phyloP scores from a whole-genome alignment of 805 yeast species.

The Tetrapisispora pingtungensis region DNA sequence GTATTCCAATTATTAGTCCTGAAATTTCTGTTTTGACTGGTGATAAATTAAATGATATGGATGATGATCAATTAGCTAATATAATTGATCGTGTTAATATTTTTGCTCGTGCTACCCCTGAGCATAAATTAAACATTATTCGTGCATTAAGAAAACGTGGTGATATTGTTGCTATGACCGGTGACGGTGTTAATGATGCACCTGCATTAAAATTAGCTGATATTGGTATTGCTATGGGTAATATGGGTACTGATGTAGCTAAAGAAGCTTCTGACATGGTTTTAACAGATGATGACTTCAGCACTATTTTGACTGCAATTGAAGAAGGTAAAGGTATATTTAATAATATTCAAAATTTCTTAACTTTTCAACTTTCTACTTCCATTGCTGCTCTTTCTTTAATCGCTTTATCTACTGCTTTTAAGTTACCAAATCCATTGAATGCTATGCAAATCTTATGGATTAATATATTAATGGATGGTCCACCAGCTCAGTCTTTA shows the following conservation, averaged over 20 bases:
- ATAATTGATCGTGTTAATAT: slow-evolving; percentile 77
- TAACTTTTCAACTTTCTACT: slow-evolving; percentile 92
- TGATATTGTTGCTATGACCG: slow-evolving; percentile 96
- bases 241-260: slow-evolving; percentile 95
- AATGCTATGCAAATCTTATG: slow-evolving; percentile 98
- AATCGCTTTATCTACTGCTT: slow-evolving; percentile 77
- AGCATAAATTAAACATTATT: slow-evolving; percentile 83
- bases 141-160: slow-evolving; percentile 84
- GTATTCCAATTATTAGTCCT: slow-evolving; percentile 65
- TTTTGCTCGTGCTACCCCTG: slow-evolving; percentile 93
- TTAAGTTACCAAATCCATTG: slow-evolving; percentile 84
- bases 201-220: slow-evolving; percentile 95
- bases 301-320: slow-evolving; percentile 85
- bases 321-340: slow-evolving; percentile 98
- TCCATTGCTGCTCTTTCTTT: slow-evolving; percentile 89
- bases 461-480: slow-evolving; percentile 97
- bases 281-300: slow-evolving; percentile 90
- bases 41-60: slow-evolving; percentile 64
- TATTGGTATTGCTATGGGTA: slow-evolving; percentile 93
- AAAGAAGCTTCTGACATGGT: slow-evolving; percentile 98
- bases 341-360: slow-evolving; percentile 86
- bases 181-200: slow-evolving; percentile 99
- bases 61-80: slow-evolving; percentile 60
- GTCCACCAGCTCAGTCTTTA: slow-evolving; percentile 95
- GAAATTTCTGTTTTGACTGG: slow-evolving; percentile 73